Conservation (phyloP, 1,139 yeast genomes). For the Taiozyma sp. region DNA sequence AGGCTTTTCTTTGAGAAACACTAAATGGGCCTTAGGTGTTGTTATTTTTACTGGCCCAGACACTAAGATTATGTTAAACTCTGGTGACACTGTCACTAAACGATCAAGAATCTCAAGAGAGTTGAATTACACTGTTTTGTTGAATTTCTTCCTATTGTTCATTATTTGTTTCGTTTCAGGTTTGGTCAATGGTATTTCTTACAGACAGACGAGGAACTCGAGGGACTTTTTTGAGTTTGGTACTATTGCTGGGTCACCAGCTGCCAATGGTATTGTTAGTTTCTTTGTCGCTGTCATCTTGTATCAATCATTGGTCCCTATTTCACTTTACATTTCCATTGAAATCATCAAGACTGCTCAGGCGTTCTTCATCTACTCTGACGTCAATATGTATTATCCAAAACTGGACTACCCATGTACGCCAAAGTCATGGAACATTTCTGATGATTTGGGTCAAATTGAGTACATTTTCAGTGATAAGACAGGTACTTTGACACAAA, state of each 20-base stretch:
- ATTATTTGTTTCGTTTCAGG: constrained; percentile 80
- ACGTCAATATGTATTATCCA: constrained; percentile 80
- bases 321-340: constrained; percentile 88
- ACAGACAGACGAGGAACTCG: constrained; percentile 48
- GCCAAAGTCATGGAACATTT: constrained; percentile 95
- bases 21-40: constrained; percentile 89
- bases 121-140: constrained; percentile 73
- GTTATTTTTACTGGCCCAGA: constrained; percentile 92
- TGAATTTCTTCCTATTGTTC: constrained; percentile 74
- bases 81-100: constrained; percentile 92
- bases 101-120: constrained; percentile 79
- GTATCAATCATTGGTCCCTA: constrained; percentile 90
- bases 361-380: constrained; percentile 90
- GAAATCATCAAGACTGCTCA: constrained; percentile 94
- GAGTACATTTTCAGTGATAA: constrained; percentile 95
- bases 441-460: constrained; percentile 95
- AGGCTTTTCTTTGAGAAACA: constrained; percentile 87
- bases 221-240: constrained; percentile 71
- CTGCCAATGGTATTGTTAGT: constrained; percentile 76
- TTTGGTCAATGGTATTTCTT: constrained; percentile 75
- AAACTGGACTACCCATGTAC: constrained; percentile 90
- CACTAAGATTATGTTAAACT: constrained; percentile 87
- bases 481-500: constrained; percentile 95
- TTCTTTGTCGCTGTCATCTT: constrained; percentile 88
- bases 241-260: constrained; percentile 49